Conservation (phyloP, 306 rosid genomes). For the Calophaca sinica region DNA sequence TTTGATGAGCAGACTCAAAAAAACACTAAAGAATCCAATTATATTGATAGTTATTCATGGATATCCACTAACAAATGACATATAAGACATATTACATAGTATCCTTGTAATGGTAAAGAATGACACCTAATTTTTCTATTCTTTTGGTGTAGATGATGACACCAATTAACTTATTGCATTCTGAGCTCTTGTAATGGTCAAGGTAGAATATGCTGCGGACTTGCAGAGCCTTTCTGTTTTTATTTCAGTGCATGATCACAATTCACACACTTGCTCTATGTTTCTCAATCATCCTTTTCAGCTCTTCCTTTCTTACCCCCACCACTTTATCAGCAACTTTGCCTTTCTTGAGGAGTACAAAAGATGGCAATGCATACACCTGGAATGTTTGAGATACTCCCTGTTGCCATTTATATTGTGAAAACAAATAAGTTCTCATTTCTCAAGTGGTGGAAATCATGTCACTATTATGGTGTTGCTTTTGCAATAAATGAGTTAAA, state of each 20-base stretch:
- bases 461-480: background rate
- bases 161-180: conserved; percentile 42
- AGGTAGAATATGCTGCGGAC: background rate
- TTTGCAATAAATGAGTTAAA: background rate
- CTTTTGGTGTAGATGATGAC: background rate
- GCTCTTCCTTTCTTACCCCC: conserved; percentile 77
- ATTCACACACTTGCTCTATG: conserved; percentile 47
- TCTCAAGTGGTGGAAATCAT: conserved; percentile 27
- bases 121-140: conserved; percentile 9
- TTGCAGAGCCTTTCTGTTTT: conserved; percentile 1
- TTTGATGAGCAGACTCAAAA: conserved; percentile 22
- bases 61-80: background rate
- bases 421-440: conserved; percentile 32
- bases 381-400: conserved; percentile 67
- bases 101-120: conserved; percentile 36
- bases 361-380: conserved; percentile 75
- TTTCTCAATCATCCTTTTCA: conserved; percentile 66
- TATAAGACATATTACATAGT: background rate
- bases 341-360: conserved; percentile 72
- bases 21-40: conserved; percentile 24
- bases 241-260: background rate
- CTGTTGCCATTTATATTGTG: conserved; percentile 51
- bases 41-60: conserved; percentile 24
- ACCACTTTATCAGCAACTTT: conserved; percentile 60
- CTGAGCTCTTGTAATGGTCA: background rate